Percentiles rank a stretch among this genome's conserved stretches.
These are phyloP conservation scores for Penicillium cataractarum DNA, from an alignment of 495 filamentous ascomycete genomes.

Conservation along the genomic window DNA sequence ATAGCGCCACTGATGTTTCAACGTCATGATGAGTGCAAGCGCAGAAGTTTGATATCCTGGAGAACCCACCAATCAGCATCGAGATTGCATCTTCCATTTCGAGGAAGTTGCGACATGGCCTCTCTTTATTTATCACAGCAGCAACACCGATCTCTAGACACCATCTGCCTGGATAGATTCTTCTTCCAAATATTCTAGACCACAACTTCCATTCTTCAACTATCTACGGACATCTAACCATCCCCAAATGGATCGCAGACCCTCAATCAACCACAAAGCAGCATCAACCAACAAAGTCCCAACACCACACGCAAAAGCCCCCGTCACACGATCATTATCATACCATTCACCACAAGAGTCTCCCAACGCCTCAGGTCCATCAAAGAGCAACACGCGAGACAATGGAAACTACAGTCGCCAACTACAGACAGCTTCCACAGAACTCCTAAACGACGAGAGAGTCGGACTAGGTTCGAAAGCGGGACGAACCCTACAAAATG, in stretches of 20 bases:
- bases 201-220: background rate
- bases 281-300: constrained; percentile 15
- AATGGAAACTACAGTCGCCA: constrained; percentile 3
- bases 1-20: background rate
- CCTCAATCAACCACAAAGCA: constrained; percentile 5
- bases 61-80: constrained; percentile 1
- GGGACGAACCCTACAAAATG: constrained; percentile 15
- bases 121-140: background rate
- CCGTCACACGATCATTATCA: constrained; percentile 11
- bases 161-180: too few species aligned
- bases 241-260: background rate
- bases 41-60: background rate
- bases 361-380: background rate
- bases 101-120: background rate
- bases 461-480: constrained; percentile 15
- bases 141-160: background rate
- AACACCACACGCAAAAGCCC: background rate
- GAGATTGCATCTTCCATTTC: background rate
- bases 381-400: background rate
- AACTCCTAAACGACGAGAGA: constrained; percentile 16
- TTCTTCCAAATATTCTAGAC: background rate
- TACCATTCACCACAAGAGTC: background rate
- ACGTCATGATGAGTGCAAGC: background rate
- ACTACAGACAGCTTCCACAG: constrained; percentile 10
- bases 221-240: background rate